Conservation (phyloP, 2,329 filamentous ascomycete species). For the Talaromyces sp. region DNA sequence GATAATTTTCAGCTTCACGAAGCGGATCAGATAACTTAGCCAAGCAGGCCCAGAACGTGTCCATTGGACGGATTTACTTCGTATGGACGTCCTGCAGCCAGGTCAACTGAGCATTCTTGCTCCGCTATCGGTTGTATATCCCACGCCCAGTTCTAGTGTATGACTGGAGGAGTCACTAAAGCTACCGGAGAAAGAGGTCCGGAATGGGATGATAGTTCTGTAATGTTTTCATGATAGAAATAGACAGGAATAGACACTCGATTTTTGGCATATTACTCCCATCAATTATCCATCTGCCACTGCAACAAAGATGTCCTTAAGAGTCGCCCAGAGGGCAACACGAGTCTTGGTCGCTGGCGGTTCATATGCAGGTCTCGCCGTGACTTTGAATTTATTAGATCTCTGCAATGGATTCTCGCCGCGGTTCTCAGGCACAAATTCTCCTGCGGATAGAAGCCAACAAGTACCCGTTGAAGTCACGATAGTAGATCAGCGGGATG, state of each 20-base stretch:
- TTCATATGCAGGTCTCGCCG: constrained; percentile 66
- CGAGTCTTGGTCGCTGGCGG: constrained; percentile 64
- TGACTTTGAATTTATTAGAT: constrained; percentile 63
- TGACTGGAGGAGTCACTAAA: neutral
- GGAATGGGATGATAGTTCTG: neutral
- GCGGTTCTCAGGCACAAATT: constrained; percentile 1
- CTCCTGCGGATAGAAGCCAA: constrained; percentile 21
- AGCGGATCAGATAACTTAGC: constrained; percentile 7
- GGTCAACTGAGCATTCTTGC: neutral
- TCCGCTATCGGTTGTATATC: neutral
- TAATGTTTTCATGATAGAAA: neutral
- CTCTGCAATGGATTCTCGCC: constrained; percentile 51
- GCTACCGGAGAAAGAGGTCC: neutral
- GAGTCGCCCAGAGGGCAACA: neutral
- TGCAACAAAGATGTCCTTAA: neutral
- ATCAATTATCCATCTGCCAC: neutral
- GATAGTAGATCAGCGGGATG: constrained; percentile 73
- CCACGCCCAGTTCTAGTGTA: neutral
- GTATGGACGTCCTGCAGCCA: no score
- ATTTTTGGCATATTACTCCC: no score
- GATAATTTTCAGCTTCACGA: neutral
- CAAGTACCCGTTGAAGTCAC: constrained; percentile 62
- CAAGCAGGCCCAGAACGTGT: neutral
- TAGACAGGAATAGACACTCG: neutral
- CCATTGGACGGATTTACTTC: no score